Percentiles rank a stretch among this genome's conserved stretches.
phyloP scores from a whole-genome alignment of 129 eudicot genomes.

The Kitagawia praeruptora region DNA sequence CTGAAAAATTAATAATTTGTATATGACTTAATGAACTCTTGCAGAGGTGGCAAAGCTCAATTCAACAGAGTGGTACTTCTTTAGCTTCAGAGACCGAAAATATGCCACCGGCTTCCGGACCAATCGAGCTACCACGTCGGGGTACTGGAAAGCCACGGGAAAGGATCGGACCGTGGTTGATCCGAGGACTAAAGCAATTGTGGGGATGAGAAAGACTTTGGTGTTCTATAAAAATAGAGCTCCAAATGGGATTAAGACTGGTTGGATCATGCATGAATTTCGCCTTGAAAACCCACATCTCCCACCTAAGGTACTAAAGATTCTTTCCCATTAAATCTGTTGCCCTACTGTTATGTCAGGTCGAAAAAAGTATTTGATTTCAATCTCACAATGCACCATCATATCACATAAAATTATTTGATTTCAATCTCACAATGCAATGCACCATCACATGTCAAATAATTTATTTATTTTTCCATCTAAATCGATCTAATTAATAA shows the following conservation, averaged over 20 bases:
- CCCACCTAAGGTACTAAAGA: constrained; percentile 32
- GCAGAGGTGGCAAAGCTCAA: constrained; percentile 6
- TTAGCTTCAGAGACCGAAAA: constrained; percentile 76
- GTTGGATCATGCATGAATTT: constrained; percentile 97
- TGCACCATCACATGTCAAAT: constrained; percentile 1
- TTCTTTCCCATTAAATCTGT: background rate
- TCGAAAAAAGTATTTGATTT: background rate
- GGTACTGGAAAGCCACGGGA: constrained; percentile 98
- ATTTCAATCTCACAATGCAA: background rate
- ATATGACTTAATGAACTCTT: background rate
- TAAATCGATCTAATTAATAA: background rate
- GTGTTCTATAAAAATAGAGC: constrained; percentile 96
- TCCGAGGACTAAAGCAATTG: constrained; percentile 29
- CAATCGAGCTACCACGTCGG: constrained; percentile 76
- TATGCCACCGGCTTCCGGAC: constrained; percentile 84
- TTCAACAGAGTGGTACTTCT: constrained; percentile 70
- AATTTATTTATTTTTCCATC: background rate
- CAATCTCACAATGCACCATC: background rate
- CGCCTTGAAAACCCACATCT: constrained; percentile 49
- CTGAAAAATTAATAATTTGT: background rate
- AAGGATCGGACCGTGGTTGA: constrained; percentile 54
- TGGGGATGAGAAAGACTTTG: constrained; percentile 90
- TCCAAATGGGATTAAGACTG: constrained; percentile 79
- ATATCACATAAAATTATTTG: constrained; percentile 5
- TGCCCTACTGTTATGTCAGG: background rate